phyloP scores from a whole-genome alignment of 495 filamentous ascomycete species.

The Hypomontagnella monticulosa region DNA sequence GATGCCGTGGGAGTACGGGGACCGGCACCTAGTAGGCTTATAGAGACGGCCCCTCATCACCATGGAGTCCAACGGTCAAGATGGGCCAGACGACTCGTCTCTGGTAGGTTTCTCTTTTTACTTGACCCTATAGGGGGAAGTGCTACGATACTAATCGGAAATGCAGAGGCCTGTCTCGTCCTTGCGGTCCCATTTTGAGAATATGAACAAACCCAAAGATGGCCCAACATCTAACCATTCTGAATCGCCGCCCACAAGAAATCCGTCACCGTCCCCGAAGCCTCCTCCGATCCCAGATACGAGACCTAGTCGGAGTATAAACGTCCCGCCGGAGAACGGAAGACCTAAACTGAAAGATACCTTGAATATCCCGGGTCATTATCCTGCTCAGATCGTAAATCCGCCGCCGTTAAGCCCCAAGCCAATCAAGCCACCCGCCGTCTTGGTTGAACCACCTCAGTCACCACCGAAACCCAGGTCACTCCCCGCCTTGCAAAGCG shows the following conservation, averaged over 20 bases:
- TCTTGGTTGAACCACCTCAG: conserved; percentile 77
- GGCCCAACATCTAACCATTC: conserved; percentile 28
- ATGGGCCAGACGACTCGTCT: conserved; percentile 67
- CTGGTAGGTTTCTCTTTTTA: conserved; percentile 56
- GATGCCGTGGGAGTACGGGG: conserved; percentile 42
- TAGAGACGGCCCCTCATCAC: conserved; percentile 43
- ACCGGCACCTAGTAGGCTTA: conserved; percentile 40
- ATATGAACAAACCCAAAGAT: conserved; percentile 70
- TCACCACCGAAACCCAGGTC: conserved; percentile 70
- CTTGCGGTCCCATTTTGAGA: conserved; percentile 91
- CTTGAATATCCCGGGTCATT: conserved; percentile 34
- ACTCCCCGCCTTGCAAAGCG: conserved; percentile 49
- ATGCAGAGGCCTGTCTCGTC: conserved; percentile 84
- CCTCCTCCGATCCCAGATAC: conserved; percentile 63
- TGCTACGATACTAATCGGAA: conserved; percentile 40
- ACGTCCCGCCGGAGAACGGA: conserved; percentile 33
- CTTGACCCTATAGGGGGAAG: not conserved
- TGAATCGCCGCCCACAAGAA: conserved; percentile 43
- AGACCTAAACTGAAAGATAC: conserved; percentile 43
- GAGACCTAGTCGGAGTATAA: conserved; percentile 52
- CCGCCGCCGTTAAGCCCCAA: conserved; percentile 58
- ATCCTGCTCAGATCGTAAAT: conserved; percentile 43
- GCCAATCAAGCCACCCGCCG: conserved; percentile 68
- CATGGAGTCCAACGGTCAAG: conserved; percentile 53
- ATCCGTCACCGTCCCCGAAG: conserved; percentile 53